Base-by-base conservation (phyloP, 1,284 basidiomycete species). In the Ceratobasidium sp. region DNA sequence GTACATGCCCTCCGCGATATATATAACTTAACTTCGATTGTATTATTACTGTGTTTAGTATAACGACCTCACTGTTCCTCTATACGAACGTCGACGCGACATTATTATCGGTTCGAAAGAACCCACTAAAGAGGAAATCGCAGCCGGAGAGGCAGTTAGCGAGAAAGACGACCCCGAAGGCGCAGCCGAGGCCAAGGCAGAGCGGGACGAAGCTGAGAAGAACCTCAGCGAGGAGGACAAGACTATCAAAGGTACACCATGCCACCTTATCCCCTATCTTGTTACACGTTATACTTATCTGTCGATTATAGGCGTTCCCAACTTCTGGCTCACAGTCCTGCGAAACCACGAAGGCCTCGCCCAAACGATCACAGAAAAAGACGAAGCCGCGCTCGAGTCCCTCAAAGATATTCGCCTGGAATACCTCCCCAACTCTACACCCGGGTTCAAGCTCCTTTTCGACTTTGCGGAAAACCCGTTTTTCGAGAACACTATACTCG, bases 241-340 rank as follows among this genome's bases (percentile, higher is more conserved):
- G 68, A 78, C 79, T 56, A 81, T 81, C 48, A 82, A 83, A 71
- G 91, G 69, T 57, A 61, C 4, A 38, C 44, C 20, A 26, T 26
- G 15, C 68, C n/a, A 13, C 23, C 80, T 65, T 82, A 83, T 26
- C 83, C 83, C 44, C 81, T 85, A 76, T 33, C 23, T 4, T 23
- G 13, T 46, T 33, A 13, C 10, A 66, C 10, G 23, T 44, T 20
- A 52, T 23, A 52, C 7, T 26, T n/a, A 70, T 15, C 48, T 4
- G 20, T 38, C 4, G 9, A 28, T 4, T 61, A 3, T 40, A 80
- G 93, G 93, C 80, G 96, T 99, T 83, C 95, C 97, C 79, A 93
- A 98, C 83, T 99, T 99, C 89, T 99, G 97, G 97, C 92, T 98
- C 82, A 99, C 97, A 0, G 96, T 96, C 1, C 90, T 99, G 80